Evolutionary conservation across 2,329 filamentous ascomycete genomes (phyloP).

Genomic region (Fusarium mangiferae): DNA sequence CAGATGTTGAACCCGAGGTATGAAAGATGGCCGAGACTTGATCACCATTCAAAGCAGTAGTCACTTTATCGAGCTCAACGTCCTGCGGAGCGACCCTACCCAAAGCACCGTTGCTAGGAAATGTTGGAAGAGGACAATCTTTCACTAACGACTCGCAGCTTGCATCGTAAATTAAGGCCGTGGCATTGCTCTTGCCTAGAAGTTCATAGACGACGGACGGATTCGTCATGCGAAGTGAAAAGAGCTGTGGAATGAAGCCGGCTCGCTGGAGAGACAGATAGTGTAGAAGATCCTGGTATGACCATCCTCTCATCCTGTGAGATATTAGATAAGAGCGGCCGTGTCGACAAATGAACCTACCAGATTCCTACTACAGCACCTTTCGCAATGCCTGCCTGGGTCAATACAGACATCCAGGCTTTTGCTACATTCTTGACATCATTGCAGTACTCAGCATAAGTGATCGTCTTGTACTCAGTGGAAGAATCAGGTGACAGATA

Average conservation of each 20-base stretch:
- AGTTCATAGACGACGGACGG: neutral
- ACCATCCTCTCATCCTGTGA: neutral
- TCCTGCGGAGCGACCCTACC: accelerated
- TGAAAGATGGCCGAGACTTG: slow-evolving; percentile 1
- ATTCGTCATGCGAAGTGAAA: slow-evolving; percentile 2
- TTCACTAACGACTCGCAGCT: neutral
- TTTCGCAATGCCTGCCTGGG: neutral
- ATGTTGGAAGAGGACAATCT: neutral
- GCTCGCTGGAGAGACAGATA: neutral
- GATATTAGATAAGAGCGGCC: neutral
- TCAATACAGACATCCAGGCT: neutral
- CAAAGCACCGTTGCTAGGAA: accelerated
- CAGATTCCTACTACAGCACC: slow-evolving; percentile 6
- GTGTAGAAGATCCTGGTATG: slow-evolving; percentile 3
- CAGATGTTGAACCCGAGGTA: slow-evolving; percentile 7
- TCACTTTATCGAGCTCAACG: neutral
- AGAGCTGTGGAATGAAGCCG: neutral
- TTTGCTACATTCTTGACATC: neutral
- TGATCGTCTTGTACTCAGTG: neutral
- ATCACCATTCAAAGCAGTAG: neutral
- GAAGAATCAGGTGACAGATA: neutral
- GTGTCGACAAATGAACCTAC: neutral
- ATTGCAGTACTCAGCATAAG: neutral
- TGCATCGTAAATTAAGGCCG: neutral
- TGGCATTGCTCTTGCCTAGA: neutral